Evolutionary conservation across 108 stramenopile species (phyloP), one percentile per base, ranked within the genome.

Genomic region (Nannochloropsis salina): DNA sequence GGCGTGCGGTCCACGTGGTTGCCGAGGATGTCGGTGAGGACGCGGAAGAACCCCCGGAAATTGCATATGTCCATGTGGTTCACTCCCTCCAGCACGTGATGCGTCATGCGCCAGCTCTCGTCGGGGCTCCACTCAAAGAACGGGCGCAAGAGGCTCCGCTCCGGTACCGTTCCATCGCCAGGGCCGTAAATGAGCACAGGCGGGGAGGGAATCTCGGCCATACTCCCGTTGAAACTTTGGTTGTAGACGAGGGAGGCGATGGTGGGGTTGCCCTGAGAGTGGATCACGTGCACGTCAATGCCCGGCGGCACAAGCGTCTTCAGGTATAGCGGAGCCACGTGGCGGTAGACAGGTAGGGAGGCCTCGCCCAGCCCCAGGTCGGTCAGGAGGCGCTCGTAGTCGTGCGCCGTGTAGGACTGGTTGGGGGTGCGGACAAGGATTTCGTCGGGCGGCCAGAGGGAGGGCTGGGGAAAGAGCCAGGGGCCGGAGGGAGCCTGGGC

Each of bases 241-340:
- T 74, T 74, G 61, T 74, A 74, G 61, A 74, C n/a, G 61, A 74
- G 61, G 61, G 61, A 74, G 6, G 61, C 61, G 61, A 74, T 74
- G 61, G 61, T 74, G 61, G 61, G 61, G 6, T 74, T 74, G 61
- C 61, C 61, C 4, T 15, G 15, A 4, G 61, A 74, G 61, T 74
- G 61, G 61, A 74, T 74, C 6, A 74, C 61, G 61, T 74, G 61
- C 20, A 74, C 61, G 61, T 74, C 61, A n/a, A 74, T 74, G 61
- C 61, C 61, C 20, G 61, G 61, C 20, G 61, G 61, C 20, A 74
- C n/a, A 6, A 74, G 61, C 3, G 61, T 74, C 61, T 74, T 2
- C 20, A 74, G 61, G n/a, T 74, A 74, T 15, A 74, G 61, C 61
- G 61, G 61, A 74, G 61, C 61, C 15, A 74, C 61, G 8, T 74